These are phyloP conservation scores for Iris pallida DNA, from an alignment of 116 monocot genomes.

Conservation along the genomic window DNA sequence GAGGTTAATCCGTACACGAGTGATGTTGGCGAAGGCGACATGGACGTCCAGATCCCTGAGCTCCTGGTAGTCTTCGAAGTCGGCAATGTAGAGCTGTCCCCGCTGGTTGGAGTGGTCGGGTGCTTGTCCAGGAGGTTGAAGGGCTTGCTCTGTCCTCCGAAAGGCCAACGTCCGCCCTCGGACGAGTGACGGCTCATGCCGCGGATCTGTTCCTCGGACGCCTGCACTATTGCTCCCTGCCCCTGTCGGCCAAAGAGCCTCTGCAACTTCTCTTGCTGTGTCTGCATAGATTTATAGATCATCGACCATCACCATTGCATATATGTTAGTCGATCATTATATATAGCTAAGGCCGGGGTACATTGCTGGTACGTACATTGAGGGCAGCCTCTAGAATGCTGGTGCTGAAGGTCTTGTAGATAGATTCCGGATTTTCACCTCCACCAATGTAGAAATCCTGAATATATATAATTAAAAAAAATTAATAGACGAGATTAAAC, in stretches of 20 bases:
- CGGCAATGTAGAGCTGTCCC: conserved; percentile 43
- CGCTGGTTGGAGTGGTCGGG: conserved; percentile 33
- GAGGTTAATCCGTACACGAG: no score
- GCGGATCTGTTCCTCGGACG: conserved; percentile 49
- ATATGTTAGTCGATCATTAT: neutral
- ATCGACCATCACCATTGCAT: neutral
- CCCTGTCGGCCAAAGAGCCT: conserved; percentile 37
- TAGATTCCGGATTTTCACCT: conserved; percentile 37
- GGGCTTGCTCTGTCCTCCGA: conserved; percentile 25
- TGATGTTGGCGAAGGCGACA: conserved; percentile 52
- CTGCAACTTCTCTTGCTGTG: conserved; percentile 21
- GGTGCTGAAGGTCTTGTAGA: conserved; percentile 48
- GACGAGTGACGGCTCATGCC: conserved; percentile 21
- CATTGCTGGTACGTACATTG: conserved; percentile 21
- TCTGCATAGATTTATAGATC: conserved; percentile 18
- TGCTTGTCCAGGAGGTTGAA: conserved; percentile 49
- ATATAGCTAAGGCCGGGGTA: neutral
- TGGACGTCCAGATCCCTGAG: conserved; percentile 41
- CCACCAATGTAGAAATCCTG: conserved; percentile 54
- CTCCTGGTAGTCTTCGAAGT: conserved; percentile 33
- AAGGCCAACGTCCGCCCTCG: conserved; percentile 19
- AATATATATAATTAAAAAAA: neutral
- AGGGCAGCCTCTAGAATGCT: conserved; percentile 62
- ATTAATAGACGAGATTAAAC: neutral
- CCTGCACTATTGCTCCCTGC: conserved; percentile 32